Percentiles rank a stretch among this genome's conserved stretches.
These are phyloP conservation scores for Fraxinus cuspidata DNA, from an alignment of 257 asterid genomes.

Conservation along the genomic window DNA sequence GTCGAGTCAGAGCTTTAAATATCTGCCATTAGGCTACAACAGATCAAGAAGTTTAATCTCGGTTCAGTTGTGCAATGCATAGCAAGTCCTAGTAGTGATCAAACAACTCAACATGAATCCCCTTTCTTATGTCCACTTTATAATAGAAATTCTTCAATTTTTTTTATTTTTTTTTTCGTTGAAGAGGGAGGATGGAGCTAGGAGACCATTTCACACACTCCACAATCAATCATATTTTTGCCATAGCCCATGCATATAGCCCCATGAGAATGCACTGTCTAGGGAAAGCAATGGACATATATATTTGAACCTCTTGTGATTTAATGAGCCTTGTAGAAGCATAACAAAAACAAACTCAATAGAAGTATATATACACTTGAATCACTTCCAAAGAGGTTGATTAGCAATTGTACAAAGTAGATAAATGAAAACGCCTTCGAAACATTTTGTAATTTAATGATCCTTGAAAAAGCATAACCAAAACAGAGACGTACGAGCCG, in stretches of 20 bases:
- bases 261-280: background rate
- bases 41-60: background rate
- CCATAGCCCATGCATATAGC: background rate
- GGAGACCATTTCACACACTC: background rate
- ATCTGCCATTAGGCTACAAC: background rate
- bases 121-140: background rate
- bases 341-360: background rate
- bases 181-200: background rate
- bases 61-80: background rate
- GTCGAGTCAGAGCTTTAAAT: background rate
- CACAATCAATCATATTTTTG: background rate
- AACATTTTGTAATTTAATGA: background rate
- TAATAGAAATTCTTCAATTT: background rate
- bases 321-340: background rate
- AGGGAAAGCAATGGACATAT: background rate
- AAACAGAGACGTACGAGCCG: background rate
- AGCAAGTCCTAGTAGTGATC: background rate
- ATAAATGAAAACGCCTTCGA: background rate
- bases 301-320: background rate
- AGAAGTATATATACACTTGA: no score
- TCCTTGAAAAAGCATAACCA: no score
- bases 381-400: background rate
- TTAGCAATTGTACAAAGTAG: background rate
- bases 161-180: background rate
- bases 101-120: background rate